Evolutionary conservation across 176 grass and related monocot genomes (phyloP), one percentile per base, ranked within the genome.

Genomic region (Hsuehochloa calcarea): DNA sequence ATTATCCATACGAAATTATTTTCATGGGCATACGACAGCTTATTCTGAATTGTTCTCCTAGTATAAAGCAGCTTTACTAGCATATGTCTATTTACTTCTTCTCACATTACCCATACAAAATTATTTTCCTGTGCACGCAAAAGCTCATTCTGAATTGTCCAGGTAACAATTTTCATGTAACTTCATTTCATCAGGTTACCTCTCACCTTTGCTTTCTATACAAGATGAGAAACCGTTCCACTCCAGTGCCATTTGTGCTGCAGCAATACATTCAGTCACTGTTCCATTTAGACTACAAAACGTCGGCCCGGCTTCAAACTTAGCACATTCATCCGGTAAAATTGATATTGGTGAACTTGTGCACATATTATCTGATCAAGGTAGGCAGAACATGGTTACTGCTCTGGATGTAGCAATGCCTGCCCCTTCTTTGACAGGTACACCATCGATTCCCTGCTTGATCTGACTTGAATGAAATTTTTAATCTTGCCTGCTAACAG

Each of bases 351-450:
- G 93, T 64, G 96, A 94, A 82, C 76, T 99, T 67, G 60, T 88
- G 47, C 88, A 96, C 80, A 85, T 90, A 52, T 83, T 99, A 40
- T 73, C 90, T 71, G 90, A 88, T 83, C 93, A 92, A 89, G 86
- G 84, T 40, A 86, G 96, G 85, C 96, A 92, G 91, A 99, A 96
- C 74, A 89, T 84, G 86, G 71, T 94, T 80, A 85, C 91, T 23
- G 75, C 85, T 92, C 60, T 99, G 84, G 93, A 94, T 72, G 9
- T 96, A 71, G 86, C 96, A 16, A 94, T 99, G 91, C 93, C 96
- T 81, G 83, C 88, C 85, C 89, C 89, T 72, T 90, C 83, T 84
- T 90, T 99, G 56, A 87, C 81, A 80, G 93, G 96, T 99, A 87
- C 70, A 34, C 62, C 52, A 16, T 1, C 25, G 3, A 44, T 75